phyloP scores from a whole-genome alignment of 1,284 basidiomycete genomes.

The Phenoliferia sp. region DNA sequence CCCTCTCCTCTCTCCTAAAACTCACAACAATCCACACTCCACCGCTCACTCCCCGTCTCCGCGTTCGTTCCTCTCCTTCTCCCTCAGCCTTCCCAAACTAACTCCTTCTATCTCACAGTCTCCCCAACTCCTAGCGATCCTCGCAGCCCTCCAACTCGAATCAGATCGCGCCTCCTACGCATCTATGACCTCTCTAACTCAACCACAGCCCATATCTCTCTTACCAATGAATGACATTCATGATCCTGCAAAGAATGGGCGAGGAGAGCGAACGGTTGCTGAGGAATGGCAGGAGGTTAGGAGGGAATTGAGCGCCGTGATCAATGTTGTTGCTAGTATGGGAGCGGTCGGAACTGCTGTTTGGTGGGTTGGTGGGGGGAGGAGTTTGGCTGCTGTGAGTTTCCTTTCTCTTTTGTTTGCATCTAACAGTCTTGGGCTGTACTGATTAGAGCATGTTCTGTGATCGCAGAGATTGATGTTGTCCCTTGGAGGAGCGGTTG shows the following conservation, averaged over 20 bases:
- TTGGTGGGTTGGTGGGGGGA: slow-evolving; percentile 35
- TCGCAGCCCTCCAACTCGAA: slow-evolving; percentile 26
- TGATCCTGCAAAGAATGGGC: not conserved
- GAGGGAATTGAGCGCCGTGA: slow-evolving; percentile 34
- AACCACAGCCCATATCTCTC: slow-evolving; percentile 9
- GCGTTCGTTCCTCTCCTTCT: slow-evolving; percentile 3
- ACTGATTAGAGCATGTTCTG: no score
- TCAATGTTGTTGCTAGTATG: slow-evolving; percentile 37
- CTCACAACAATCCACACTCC: slow-evolving; percentile 23
- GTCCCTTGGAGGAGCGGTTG: slow-evolving; percentile 27
- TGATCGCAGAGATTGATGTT: slow-evolving; percentile 35
- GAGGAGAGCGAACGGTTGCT: slow-evolving; percentile 3
- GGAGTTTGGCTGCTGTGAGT: slow-evolving; percentile 26
- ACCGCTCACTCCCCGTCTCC: slow-evolving; percentile 15
- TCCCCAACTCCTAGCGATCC: slow-evolving; percentile 32
- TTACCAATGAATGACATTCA: slow-evolving; percentile 12
- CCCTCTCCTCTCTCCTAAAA: slow-evolving; percentile 12
- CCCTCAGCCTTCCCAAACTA: not conserved
- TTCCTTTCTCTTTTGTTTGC: not conserved
- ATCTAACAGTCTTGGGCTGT: not conserved
- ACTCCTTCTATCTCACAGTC: slow-evolving; percentile 16
- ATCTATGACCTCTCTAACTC: slow-evolving; percentile 19
- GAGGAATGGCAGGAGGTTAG: slow-evolving; percentile 35
- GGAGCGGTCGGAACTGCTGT: slow-evolving; percentile 31
- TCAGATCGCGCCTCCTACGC: slow-evolving; percentile 31